Percentiles rank a stretch among this genome's conserved stretches.
Evolutionary conservation across 1,284 basidiomycete genomes (phyloP).

Genomic region (Dichomitus squalens): DNA sequence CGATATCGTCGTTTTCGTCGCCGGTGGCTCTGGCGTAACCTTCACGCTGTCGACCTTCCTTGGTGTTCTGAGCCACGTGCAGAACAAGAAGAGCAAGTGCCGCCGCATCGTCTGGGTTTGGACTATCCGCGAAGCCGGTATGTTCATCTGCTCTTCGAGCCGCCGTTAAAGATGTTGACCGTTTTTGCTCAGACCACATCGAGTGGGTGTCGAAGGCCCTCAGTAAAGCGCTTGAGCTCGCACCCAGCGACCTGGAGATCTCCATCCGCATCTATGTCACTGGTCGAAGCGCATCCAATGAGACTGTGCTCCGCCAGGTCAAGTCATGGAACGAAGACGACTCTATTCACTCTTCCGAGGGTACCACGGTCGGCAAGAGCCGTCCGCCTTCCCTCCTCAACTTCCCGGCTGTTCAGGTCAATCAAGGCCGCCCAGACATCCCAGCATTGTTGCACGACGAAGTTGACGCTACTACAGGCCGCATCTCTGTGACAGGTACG

Average conservation of each 20-base stretch:
- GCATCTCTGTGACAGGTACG: conserved; percentile 46
- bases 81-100: conserved; percentile 32
- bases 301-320: conserved; percentile 1
- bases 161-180: no score
- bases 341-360: conserved; percentile 22
- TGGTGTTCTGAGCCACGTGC: conserved; percentile 40
- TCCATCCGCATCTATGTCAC: conserved; percentile 44
- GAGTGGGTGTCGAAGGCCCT: conserved; percentile 44
- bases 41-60: conserved; percentile 51
- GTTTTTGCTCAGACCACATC: conserved; percentile 37
- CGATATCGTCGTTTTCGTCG: conserved; percentile 48
- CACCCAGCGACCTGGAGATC: conserved; percentile 35
- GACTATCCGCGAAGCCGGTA: conserved; percentile 45
- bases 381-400: conserved; percentile 23
- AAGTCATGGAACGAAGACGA: conserved; percentile 20
- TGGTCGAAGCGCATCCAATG: neutral
- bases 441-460: conserved; percentile 31
- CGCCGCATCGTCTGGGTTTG: conserved; percentile 45
- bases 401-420: conserved; percentile 29
- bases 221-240: conserved; percentile 31
- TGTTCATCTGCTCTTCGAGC: no score
- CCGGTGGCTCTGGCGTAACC: conserved; percentile 54
- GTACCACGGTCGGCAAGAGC: conserved; percentile 13
- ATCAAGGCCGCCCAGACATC: conserved; percentile 37
- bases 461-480: conserved; percentile 22